A percentile compares a stretch with the other conserved stretches of the same genome.
phyloP scores from a whole-genome alignment of 2,329 filamentous ascomycete species.

The Arthroderma sp. region DNA sequence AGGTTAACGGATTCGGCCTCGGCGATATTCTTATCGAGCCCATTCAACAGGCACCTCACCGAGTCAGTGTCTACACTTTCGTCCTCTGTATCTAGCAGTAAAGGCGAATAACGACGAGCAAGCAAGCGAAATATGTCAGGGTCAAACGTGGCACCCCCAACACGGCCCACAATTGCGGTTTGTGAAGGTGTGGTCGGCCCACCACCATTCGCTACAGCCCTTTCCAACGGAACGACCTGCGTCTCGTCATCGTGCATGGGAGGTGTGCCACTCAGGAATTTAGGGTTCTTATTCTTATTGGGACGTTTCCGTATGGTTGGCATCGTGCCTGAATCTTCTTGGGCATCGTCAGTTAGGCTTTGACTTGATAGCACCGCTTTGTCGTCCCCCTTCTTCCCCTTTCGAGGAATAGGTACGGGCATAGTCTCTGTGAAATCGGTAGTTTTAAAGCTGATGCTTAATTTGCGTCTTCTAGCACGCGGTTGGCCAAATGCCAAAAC shows the following conservation, averaged over 20 bases:
- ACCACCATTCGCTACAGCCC: conserved; percentile 31
- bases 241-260: conserved; percentile 34
- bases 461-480: conserved; percentile 31
- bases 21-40: conserved; percentile 41
- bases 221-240: conserved; percentile 38
- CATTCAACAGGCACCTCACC: conserved; percentile 24
- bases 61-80: conserved; percentile 14
- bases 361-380: conserved; percentile 32
- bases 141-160: conserved; percentile 35
- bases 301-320: conserved; percentile 35
- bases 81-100: conserved; percentile 20
- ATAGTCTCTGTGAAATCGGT: conserved; percentile 20
- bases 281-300: conserved; percentile 36
- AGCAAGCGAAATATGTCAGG: conserved; percentile 29
- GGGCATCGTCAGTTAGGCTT: conserved; percentile 43
- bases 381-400: conserved; percentile 34
- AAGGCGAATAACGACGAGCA: conserved; percentile 29
- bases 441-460: conserved; percentile 23
- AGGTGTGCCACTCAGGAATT: conserved; percentile 42
- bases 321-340: conserved; percentile 43
- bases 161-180: conserved; percentile 36
- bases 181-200: conserved; percentile 30
- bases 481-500: conserved; percentile 43
- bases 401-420: conserved; percentile 10
- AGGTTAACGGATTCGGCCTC: conserved; percentile 39